These are phyloP conservation scores for Globisporangium rhizosaccharum DNA, from an alignment of 352 stramenopile species.

Conservation along the genomic window DNA sequence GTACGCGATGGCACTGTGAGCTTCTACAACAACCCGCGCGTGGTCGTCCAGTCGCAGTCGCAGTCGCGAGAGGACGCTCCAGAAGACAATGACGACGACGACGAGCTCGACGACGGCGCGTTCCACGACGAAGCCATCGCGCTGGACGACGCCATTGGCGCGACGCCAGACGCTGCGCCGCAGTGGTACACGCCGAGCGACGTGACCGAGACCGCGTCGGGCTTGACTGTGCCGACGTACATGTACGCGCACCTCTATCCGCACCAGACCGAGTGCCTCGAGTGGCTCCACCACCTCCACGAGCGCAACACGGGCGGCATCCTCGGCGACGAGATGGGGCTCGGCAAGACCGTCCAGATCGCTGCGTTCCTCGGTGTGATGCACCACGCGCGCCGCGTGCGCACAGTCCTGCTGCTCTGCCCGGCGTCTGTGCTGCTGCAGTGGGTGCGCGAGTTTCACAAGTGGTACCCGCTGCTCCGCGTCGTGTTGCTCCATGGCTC, in stretches of 20 bases:
- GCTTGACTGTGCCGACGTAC: slow-evolving; percentile 60
- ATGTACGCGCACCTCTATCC: slow-evolving; percentile 84
- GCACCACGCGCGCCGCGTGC: slow-evolving; percentile 44
- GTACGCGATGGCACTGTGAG: slow-evolving; percentile 20
- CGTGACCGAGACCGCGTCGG: slow-evolving; percentile 51
- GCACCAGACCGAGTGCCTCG: slow-evolving; percentile 93
- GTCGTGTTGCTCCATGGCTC: slow-evolving; percentile 89
- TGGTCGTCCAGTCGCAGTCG: not conserved
- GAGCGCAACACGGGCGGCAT: slow-evolving; percentile 96
- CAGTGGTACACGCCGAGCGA: slow-evolving; percentile 44
- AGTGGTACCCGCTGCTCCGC: slow-evolving; percentile 88
- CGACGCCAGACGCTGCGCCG: slow-evolving; percentile 1
- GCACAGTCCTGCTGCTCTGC: slow-evolving; percentile 88
- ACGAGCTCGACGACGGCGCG: slow-evolving; percentile 28
- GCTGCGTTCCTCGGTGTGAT: slow-evolving; percentile 78
- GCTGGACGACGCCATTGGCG: not conserved
- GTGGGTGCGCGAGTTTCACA: slow-evolving; percentile 94
- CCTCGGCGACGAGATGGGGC: slow-evolving; percentile 93
- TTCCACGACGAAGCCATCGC: slow-evolving; percentile 25
- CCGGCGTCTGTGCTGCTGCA: slow-evolving; percentile 95
- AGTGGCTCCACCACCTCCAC: slow-evolving; percentile 97
- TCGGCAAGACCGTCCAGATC: slow-evolving; percentile 97
- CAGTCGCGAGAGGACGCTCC: slow-evolving; percentile 6
- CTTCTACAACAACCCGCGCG: slow-evolving; percentile 41
- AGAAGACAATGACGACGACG: slow-evolving; percentile 4